Conservation (phyloP, 1,139 yeast genomes). For the Protomyces gravidus region DNA sequence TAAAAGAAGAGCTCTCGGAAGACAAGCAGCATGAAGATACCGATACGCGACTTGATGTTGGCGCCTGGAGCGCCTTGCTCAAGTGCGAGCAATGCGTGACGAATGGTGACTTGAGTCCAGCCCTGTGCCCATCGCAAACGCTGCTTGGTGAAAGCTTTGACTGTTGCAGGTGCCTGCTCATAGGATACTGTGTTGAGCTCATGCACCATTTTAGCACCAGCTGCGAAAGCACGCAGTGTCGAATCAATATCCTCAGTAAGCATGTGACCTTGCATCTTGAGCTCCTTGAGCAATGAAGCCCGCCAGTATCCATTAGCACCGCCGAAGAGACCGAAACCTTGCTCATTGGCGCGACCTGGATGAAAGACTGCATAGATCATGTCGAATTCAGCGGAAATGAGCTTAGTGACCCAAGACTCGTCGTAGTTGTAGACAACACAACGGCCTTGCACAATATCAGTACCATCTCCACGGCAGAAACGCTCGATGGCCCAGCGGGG, state of each 20-base stretch:
- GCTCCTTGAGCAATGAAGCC: constrained; percentile 24
- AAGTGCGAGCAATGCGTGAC: constrained; percentile 18
- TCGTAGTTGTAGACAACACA: constrained; percentile 28
- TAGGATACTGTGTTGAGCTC: constrained; percentile 26
- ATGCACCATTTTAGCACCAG: constrained; percentile 28
- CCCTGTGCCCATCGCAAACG: constrained; percentile 27
- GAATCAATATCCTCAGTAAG: constrained; percentile 27
- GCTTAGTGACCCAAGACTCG: constrained; percentile 28
- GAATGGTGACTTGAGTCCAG: constrained; percentile 27
- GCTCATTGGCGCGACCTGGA: constrained; percentile 26
- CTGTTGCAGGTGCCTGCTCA: constrained; percentile 27
- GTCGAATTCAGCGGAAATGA: constrained; percentile 27
- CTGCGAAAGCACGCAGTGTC: constrained; percentile 26
- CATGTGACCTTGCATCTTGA: constrained; percentile 29
- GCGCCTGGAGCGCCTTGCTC: constrained; percentile 28
- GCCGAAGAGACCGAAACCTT: constrained; percentile 26
- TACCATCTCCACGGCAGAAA: constrained; percentile 26
- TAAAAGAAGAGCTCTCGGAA: constrained; percentile 27
- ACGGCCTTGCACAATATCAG: constrained; percentile 26
- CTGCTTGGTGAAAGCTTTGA: constrained; percentile 23
- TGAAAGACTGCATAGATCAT: constrained; percentile 29
- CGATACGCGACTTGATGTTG: constrained; percentile 26
- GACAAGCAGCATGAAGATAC: constrained; percentile 27
- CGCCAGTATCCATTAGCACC: constrained; percentile 29
- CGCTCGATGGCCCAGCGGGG: constrained; percentile 28